A percentile compares a stretch with the other conserved stretches of the same genome.
phyloP scores from a whole-genome alignment of 2,329 filamentous ascomycete species.

The Sclerotinia trifoliorum region DNA sequence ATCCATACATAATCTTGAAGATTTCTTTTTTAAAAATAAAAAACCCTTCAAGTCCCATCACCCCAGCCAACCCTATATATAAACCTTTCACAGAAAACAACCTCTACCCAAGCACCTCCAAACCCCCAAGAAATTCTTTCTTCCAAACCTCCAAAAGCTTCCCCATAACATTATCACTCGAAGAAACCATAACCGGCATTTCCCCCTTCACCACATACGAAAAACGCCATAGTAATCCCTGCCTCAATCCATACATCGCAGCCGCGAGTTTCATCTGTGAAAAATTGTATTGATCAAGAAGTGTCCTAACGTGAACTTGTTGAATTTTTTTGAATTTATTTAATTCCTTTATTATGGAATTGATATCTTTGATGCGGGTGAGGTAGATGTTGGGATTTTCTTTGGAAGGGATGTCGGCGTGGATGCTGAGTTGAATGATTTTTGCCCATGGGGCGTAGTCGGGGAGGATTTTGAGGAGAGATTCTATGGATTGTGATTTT shows the following conservation, averaged over 20 bases:
- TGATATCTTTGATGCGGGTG: neutral
- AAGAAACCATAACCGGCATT: neutral
- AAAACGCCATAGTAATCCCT: rapidly evolving
- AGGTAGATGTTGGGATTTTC: neutral
- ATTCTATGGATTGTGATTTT: neutral
- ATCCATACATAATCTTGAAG: neutral
- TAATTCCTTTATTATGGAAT: neutral
- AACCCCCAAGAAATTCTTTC: neutral
- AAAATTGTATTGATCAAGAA: neutral
- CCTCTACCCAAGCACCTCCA: neutral
- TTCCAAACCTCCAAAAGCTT: neutral
- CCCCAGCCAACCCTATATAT: no score
- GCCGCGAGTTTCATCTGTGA: neutral
- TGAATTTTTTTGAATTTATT: neutral
- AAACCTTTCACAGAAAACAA: neutral
- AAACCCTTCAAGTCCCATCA: neutral
- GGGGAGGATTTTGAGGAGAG: neutral
- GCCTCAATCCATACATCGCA: neutral
- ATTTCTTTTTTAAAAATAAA: no score
- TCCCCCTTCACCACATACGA: neutral
- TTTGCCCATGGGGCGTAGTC: neutral
- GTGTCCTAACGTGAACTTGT: neutral
- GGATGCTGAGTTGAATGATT: neutral
- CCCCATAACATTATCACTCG: neutral
- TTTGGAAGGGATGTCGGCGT: neutral